These are phyloP conservation scores for Hordeum vulgare DNA, from an alignment of 176 grass and related monocot species.

Conservation along the genomic window MorexV3_pseudomolecules_assembly NC_058522.1:244696353-244696852, in stretches of 20 bases:
- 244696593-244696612: not conserved
- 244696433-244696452: not conserved
- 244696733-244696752: not conserved
- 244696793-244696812: not conserved
- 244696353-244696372: constrained; percentile 35
- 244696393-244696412: not conserved
- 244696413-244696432: not conserved
- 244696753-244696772: not conserved
- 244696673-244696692: not conserved
- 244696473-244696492: not conserved
- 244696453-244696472: not conserved
- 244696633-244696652: not conserved
- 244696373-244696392: constrained; percentile 20
- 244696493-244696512: not conserved
- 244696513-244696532: not conserved
- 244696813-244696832: not conserved
- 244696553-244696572: too few species aligned
- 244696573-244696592: too few species aligned
- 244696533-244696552: not conserved
- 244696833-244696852: not conserved
- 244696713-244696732: too few species aligned
- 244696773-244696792: not conserved
- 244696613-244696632: not conserved
- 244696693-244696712: not conserved
- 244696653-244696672: not conserved